phyloP scores from a whole-genome alignment of 169 alveolate genomes.

The Plasmodium inui region DNA sequence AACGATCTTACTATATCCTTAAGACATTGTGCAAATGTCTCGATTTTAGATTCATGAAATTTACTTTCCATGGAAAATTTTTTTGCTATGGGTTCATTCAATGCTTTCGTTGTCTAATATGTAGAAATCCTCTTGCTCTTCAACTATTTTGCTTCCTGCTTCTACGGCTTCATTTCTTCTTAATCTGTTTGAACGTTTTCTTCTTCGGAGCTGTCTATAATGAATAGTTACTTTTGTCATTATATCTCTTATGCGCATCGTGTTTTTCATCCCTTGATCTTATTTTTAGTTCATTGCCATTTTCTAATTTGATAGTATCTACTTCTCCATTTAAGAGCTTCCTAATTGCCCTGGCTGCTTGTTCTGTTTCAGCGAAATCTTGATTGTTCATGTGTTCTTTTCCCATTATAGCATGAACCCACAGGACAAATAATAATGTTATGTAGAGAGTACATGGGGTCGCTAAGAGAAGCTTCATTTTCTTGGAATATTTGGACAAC shows the following conservation, averaged over 20 bases:
- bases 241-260: neutral
- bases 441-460: neutral
- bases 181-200: neutral
- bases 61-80: constrained; percentile 2
- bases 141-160: neutral
- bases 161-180: constrained; percentile 6
- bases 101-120: constrained; percentile 26
- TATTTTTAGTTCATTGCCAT: constrained; percentile 67
- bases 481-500: constrained; percentile 9
- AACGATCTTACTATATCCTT: constrained; percentile 31
- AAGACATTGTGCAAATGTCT: constrained; percentile 45
- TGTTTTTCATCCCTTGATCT: constrained; percentile 4
- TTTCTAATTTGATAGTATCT: constrained; percentile 53
- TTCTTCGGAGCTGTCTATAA: constrained; percentile 33
- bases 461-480: constrained; percentile 25
- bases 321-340: constrained; percentile 62
- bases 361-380: constrained; percentile 63
- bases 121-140: constrained; percentile 27
- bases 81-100: constrained; percentile 45
- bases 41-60: constrained; percentile 23
- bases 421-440: constrained; percentile 13
- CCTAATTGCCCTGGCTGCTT: constrained; percentile 71
- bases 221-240: constrained; percentile 20
- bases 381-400: neutral
- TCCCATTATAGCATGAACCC: neutral